Evolutionary conservation across 345 rosid species (phyloP).

Genomic region (Moricandia moricandioides): DNA sequence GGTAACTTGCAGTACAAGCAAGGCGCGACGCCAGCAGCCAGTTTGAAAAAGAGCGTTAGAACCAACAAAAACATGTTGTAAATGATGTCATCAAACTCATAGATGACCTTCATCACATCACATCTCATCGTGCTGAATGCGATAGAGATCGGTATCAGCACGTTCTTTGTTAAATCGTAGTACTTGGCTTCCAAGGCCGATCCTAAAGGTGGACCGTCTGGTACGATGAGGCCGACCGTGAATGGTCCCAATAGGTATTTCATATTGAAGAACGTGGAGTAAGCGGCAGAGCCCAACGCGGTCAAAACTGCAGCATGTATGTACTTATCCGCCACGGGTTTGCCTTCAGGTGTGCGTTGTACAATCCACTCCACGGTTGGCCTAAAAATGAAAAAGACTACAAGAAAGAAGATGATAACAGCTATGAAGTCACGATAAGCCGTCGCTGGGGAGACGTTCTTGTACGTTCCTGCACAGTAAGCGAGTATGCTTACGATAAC

Average conservation of each 20-base stretch:
- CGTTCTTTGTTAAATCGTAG: slow-evolving; percentile 4
- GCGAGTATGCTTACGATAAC: neutral
- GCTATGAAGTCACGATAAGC: slow-evolving; percentile 1
- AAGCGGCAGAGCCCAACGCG: slow-evolving; percentile 14
- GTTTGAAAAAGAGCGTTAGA: neutral
- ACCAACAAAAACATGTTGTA: neutral
- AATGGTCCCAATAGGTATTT: slow-evolving; percentile 31
- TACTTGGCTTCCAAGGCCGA: slow-evolving; percentile 9
- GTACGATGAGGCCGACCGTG: slow-evolving; percentile 39
- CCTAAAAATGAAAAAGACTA: slow-evolving; percentile 3
- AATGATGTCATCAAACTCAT: neutral
- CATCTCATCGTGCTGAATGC: slow-evolving; percentile 13
- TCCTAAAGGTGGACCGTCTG: slow-evolving; percentile 48
- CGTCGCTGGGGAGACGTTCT: slow-evolving; percentile 8
- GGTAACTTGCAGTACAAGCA: slow-evolving; percentile 30
- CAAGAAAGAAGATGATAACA: neutral
- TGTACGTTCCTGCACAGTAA: neutral
- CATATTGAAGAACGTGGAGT: neutral
- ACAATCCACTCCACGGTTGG: slow-evolving; percentile 33
- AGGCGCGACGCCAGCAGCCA: neutral
- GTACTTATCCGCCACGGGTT: slow-evolving; percentile 11
- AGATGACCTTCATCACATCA: neutral
- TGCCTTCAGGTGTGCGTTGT: slow-evolving; percentile 33
- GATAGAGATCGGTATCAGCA: slow-evolving; percentile 13
- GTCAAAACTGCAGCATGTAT: slow-evolving; percentile 12